These are phyloP conservation scores for Chlorella sp. DNA, from an alignment of 139 green algal species.

Conservation along the genomic window DNA sequence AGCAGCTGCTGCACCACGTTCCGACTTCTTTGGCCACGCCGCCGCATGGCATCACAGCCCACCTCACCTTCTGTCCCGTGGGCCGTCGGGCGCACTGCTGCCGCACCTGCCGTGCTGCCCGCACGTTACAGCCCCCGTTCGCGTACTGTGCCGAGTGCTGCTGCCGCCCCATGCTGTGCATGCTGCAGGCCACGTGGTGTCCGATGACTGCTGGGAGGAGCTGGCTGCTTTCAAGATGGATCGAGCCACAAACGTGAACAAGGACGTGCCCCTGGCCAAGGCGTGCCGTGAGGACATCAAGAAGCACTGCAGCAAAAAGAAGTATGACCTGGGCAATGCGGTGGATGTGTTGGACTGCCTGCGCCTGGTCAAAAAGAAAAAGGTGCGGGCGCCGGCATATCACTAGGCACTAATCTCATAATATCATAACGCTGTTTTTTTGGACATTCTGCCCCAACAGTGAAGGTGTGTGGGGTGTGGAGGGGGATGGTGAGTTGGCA, in stretches of 20 bases:
- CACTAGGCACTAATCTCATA: no score
- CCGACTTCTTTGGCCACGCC: no score
- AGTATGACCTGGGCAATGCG: conserved; percentile 43
- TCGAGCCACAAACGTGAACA: conserved; percentile 81
- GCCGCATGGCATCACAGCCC: neutral
- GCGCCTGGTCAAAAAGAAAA: conserved; percentile 51
- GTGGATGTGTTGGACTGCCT: conserved; percentile 77
- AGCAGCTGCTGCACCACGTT: no score
- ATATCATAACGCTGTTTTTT: no score
- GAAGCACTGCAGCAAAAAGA: conserved; percentile 62
- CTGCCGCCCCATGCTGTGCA: neutral
- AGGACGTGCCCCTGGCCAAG: conserved; percentile 74
- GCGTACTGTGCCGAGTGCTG: neutral
- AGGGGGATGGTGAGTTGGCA: neutral
- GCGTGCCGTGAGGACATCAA: conserved; percentile 78
- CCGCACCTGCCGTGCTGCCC: neutral
- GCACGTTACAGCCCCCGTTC: neutral
- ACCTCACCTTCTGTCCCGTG: neutral
- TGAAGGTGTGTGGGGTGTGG: neutral
- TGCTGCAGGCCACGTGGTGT: neutral
- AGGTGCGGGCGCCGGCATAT: neutral
- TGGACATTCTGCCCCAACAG: neutral
- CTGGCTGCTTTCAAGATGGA: conserved; percentile 76
- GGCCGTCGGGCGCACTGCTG: neutral
- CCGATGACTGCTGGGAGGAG: conserved; percentile 35